Evolutionary conservation across 768 basidiomycete species (phyloP), one percentile per base, ranked within the genome.

Genomic region (Suillus variegatus): DNA sequence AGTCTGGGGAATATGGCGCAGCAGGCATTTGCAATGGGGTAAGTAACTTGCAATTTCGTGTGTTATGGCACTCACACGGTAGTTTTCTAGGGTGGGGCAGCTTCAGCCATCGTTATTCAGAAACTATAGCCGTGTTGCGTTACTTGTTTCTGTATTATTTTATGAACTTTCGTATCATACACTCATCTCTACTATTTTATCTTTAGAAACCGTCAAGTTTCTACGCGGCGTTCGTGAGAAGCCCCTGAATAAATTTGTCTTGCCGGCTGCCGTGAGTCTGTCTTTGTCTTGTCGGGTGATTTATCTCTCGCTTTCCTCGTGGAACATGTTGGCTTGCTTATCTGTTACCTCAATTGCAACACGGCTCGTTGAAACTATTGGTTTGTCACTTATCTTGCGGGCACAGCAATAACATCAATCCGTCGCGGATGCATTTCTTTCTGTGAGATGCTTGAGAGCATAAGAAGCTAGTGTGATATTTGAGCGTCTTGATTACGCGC

Each of bases 1-100:
- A 97, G 82, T 77, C 89, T 3, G 96, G 96, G 46, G 84, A 99
- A 80, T 97, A 96, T 72, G 97, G 96, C 70, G 94, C 93, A 63
- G 97, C 96, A 46, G 95, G 91, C 77, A 91, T 99, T 70, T 98
- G 97, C 86, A 98, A 98, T 74, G 97, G 95, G 68, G 94, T 96
- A 77, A 78, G 94, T 84, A 9, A 18, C 25, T 58, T 18, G 9
- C 25, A 65, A 52, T 25, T 12, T 35, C 62, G 18, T 57, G 18
- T 67, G 56, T 64, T 52, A 57, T 57, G 71, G 14, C 66, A 66
- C 65, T 72, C 66, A 70, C 63, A 46, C 60, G 12, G 25, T 32
- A 20, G 18, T 52, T 71, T 63, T 69, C 22, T 72, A 95, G 93
- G 94, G 95, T 72, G 95, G 95, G 73, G 95, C 93, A 64, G 94